Evolutionary conservation across 2,329 filamentous ascomycete species (phyloP).

Genomic region (Pseudocercospora macadamiae): DNA sequence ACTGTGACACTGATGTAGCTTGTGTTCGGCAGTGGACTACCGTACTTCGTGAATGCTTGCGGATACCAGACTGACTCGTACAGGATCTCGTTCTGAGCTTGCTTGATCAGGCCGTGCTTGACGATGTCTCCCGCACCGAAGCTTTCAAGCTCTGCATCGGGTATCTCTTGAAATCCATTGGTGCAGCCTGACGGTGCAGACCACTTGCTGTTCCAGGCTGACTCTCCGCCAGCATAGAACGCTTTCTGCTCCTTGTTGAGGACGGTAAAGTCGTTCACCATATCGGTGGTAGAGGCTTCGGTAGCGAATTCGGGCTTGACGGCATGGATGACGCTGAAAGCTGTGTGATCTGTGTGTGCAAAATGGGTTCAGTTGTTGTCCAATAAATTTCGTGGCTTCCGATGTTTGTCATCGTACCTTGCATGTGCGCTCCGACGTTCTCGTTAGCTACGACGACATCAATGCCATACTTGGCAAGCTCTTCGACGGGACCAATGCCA

Average conservation of each 20-base stretch:
- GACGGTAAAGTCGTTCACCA: slow-evolving; percentile 20
- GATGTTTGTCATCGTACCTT: too few relatives aligned
- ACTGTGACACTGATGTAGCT: slow-evolving; percentile 17
- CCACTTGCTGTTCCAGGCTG: slow-evolving; percentile 22
- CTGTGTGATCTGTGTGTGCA: slow-evolving; percentile 60
- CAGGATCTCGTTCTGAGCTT: slow-evolving; percentile 25
- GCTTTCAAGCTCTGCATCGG: slow-evolving; percentile 15
- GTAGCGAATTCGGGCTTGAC: slow-evolving; percentile 30
- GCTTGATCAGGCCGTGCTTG: slow-evolving; percentile 10
- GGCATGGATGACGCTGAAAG: slow-evolving; percentile 40
- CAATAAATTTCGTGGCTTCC: too few relatives aligned
- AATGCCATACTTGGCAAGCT: slow-evolving; percentile 60
- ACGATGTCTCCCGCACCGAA: slow-evolving; percentile 21
- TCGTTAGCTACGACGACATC: slow-evolving; percentile 59
- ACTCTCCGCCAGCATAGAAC: slow-evolving; percentile 16
- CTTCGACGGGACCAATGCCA: slow-evolving; percentile 60
- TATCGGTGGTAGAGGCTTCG: slow-evolving; percentile 15
- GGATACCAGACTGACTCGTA: slow-evolving; percentile 24
- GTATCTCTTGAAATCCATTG: slow-evolving; percentile 24
- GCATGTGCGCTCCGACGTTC: slow-evolving; percentile 66
- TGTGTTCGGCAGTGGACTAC: slow-evolving; percentile 9
- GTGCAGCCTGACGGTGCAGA: slow-evolving; percentile 23
- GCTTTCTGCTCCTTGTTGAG: slow-evolving; percentile 18
- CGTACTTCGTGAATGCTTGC: slow-evolving; percentile 16
- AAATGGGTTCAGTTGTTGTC: too few relatives aligned